Evolutionary conservation across 805 yeast species (phyloP), one percentile per base, ranked within the genome.

Genomic region (Tetrapisispora taiwanensis): DNA sequence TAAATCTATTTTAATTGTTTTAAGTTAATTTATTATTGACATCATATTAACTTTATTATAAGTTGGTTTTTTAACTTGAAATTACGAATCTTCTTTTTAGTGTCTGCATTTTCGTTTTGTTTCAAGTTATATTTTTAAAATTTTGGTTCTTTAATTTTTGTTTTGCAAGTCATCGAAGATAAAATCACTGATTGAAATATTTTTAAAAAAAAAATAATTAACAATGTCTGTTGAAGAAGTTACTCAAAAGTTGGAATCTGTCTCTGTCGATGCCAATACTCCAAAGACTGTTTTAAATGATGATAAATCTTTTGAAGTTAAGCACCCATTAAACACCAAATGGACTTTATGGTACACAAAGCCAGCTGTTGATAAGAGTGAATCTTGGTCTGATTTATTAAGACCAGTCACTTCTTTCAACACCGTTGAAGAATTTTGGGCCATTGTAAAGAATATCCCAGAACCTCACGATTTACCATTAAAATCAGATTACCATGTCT

Each of bases 371-470:
- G 84, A 80, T 60, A 73, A 72, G 52, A 71, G 71, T 52, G 95
- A 87, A 69, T 79, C 86, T 58, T 90, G 97, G 97, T 76, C 86
- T 44, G 95, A 89, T 60, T 75, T 88, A 52, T 75, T 92, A 60
- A 88, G 88, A 71, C 94, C 95, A 46, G 94, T 92, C 42, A 90
- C 88, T 55, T 78, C 94, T 20, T 87, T 92, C 58, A 76, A 80
- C 44, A 79, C 95, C n/a, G 97, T 92, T 42, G 98, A 92, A 72
- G 97, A 90, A 67, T 92, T 92, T 72, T 92, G 98, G 98, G 98
- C 97, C 22, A 83, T 90, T 53, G 84, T 79, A 73, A 89, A 92
- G 68, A 84, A 94, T 36, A 81, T 92, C 56, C 97, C 97, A 53
- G 79, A 79, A 56, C 95, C 95, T 42, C 78, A 79, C 50, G 95